Percentiles rank a stretch among this genome's conserved stretches.
Conservation (phyloP, 2,329 filamentous ascomycete species). For the Neopestalotiopsis clavispora region DNA sequence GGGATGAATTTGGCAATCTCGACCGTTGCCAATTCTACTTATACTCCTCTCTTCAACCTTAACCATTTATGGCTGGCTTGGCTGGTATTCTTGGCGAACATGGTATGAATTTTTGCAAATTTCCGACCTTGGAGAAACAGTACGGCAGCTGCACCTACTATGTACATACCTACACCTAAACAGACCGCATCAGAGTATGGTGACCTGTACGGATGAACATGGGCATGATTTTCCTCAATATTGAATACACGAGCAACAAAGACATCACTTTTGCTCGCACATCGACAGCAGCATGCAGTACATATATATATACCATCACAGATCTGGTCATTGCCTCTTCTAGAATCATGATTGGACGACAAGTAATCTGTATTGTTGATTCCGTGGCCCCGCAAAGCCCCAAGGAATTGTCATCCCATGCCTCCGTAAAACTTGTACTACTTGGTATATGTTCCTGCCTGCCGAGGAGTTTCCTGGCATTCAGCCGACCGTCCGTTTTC, state of each 20-base stretch:
- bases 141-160: no score
- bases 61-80: neutral
- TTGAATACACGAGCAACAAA: no score
- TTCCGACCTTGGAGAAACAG: neutral
- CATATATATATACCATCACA: neutral
- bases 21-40: neutral
- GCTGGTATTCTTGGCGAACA: neutral
- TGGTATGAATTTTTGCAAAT: neutral
- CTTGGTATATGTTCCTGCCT: slow-evolving; percentile 4
- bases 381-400: slow-evolving; percentile 12
- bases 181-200: no score
- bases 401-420: slow-evolving; percentile 8
- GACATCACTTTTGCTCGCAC: no score
- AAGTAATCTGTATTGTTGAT: neutral
- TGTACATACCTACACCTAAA: no score
- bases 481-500: neutral
- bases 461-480: neutral
- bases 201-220: no score
- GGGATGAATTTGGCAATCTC: neutral
- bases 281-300: no score
- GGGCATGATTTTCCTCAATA: no score
- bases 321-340: neutral
- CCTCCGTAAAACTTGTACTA: neutral
- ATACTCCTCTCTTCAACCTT: neutral
- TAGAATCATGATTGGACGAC: neutral